These are phyloP conservation scores for Ammopiptanthus mongolicus DNA, from an alignment of 306 rosid genomes.

Conservation along the genomic window DNA sequence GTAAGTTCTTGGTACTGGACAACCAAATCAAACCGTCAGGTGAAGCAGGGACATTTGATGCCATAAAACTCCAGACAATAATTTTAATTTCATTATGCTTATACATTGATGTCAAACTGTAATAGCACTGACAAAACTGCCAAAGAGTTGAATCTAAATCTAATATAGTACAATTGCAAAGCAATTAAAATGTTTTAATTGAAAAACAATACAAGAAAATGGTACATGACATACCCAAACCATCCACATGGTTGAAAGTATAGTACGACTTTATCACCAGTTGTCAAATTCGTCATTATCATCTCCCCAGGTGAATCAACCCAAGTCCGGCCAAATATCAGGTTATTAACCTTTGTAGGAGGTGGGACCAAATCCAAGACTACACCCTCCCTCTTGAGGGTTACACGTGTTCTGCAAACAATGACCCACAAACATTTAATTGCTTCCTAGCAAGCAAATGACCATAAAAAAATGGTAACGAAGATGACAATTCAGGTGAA, in stretches of 20 bases:
- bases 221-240: conserved; percentile 56
- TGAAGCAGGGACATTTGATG: background rate
- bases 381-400: conserved; percentile 60
- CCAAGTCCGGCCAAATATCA: conserved; percentile 84
- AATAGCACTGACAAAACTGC: background rate
- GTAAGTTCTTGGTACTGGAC: background rate
- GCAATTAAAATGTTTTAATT: background rate
- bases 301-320: conserved; percentile 83
- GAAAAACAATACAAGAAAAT: background rate
- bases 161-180: background rate
- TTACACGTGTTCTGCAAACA: conserved; percentile 61
- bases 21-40: background rate
- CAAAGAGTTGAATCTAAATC: background rate
- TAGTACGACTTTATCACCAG: conserved; percentile 77
- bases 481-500: background rate
- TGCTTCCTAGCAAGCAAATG: background rate
- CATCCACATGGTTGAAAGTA: conserved; percentile 89
- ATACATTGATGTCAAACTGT: background rate
- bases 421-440: background rate
- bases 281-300: conserved; percentile 60
- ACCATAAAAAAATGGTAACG: background rate
- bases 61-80: background rate
- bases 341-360: conserved; percentile 71
- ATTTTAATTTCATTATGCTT: background rate
- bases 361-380: conserved; percentile 77